Base-by-base conservation (phyloP, 2,329 filamentous ascomycete genomes). In the Trichoderma sp. region DNA sequence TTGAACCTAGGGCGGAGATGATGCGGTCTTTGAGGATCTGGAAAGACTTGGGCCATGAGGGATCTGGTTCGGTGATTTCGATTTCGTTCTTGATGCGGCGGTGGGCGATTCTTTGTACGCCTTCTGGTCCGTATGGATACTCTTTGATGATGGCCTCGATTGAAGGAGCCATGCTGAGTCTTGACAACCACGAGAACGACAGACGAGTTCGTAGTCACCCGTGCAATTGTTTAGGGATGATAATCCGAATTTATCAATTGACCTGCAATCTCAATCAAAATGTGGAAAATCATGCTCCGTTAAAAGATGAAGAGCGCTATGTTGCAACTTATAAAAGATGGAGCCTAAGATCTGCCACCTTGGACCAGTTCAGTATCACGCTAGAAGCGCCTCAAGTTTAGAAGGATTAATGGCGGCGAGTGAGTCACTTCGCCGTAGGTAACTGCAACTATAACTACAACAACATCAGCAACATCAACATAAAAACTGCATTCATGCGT, bases 1-100 rank as follows among this genome's bases (percentile, higher is more conserved):
- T 73, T 23, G 75, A 57, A n/a, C 79, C 81, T 4, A 85, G 77
- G 1, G 81, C 82, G 1, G 74, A 72, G 17, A 74, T 55, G 62
- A 85, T 83, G 62, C 78, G 78, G 4, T 76, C 68, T 69, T 79
- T 80, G 72, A 80, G 73, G 1, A 67, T 66, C 32, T 75, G 68
- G 63, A 82, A 85, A 1, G 73, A 70, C 4, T 73, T 34, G 0
- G 81, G 81, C 83, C 83, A 85, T 9, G 75, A 64, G 4, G 80
- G 76, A 63, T 84, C 77, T 1, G 80, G 78, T 6, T 81, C 80
- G 13, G 81, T 78, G 13, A 85, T 82, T 17, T 75, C 73, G 6
- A 81, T 73, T 0, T 74, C 70, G 1, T 65, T 71, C 6, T 74
- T 72, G 57, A 68, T 26, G 50, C 76, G 78, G 67, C 79, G 80